Conservation (phyloP, 2,329 filamentous ascomycete species). For the Ophiocordyceps unilateralis region DNA sequence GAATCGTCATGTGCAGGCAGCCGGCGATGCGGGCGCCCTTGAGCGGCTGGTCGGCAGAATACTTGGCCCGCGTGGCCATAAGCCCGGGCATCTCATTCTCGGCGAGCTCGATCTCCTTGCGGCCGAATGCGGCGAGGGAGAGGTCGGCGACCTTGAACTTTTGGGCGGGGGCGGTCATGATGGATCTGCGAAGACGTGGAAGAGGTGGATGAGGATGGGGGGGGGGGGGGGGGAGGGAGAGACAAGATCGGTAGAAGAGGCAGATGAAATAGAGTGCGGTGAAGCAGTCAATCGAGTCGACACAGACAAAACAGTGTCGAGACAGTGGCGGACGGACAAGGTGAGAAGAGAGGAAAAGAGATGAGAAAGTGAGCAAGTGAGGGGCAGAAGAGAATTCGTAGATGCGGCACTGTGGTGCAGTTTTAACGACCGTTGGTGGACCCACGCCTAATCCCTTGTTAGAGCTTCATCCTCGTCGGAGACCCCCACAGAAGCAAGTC, state of each 20-base stretch:
- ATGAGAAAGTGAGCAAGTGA: neutral
- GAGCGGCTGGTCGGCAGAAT: conserved; percentile 82
- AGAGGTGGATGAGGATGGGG: too few relatives aligned
- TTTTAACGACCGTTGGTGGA: neutral
- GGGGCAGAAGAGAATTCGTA: neutral
- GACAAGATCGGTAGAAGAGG: too few relatives aligned
- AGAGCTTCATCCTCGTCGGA: neutral
- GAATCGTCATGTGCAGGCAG: conserved; percentile 99
- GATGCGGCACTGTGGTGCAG: neutral
- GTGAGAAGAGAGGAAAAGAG: neutral
- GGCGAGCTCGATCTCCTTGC: conserved; percentile 96
- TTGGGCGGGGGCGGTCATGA: conserved; percentile 65
- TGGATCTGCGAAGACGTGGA: too few relatives aligned
- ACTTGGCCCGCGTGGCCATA: conserved; percentile 86
- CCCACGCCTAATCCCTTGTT: neutral
- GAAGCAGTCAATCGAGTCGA: too few relatives aligned
- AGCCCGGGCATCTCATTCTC: conserved; percentile 97
- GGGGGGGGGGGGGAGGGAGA: too few relatives aligned
- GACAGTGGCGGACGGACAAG: neutral
- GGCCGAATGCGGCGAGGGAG: conserved; percentile 91
- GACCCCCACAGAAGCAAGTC: neutral
- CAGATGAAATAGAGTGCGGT: too few relatives aligned
- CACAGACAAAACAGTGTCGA: neutral
- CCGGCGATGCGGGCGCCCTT: conserved; percentile 90
- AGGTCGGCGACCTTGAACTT: conserved; percentile 99